These are phyloP conservation scores for Citrus sinensis DNA, from an alignment of 345 rosid genomes.

Conservation along the genomic window DVS_A1.0 CM039164.1:3696501-3697000, in stretches of 20 bases:
- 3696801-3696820: conserved; percentile 15
- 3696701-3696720: conserved; percentile 11
- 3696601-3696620: conserved; percentile 19
- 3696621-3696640: conserved; percentile 27
- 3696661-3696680: background rate
- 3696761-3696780: background rate
- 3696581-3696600: conserved; percentile 19
- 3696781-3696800: background rate
- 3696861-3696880: conserved; percentile 6
- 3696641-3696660: conserved; percentile 16
- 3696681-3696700: conserved; percentile 29
- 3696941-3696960: background rate
- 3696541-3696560: background rate
- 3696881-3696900: conserved; percentile 9
- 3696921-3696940: background rate
- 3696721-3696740: conserved; percentile 17
- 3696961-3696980: conserved; percentile 16
- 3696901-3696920: conserved; percentile 20
- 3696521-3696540: background rate
- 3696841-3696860: conserved; percentile 1
- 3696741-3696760: background rate
- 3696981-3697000: conserved; percentile 13
- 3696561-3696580: conserved; percentile 14
- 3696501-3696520: conserved; percentile 17
- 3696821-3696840: background rate